phyloP scores from a whole-genome alignment of 2,329 filamentous ascomycete species.

The Trichophyton mentagrophytes region DNA sequence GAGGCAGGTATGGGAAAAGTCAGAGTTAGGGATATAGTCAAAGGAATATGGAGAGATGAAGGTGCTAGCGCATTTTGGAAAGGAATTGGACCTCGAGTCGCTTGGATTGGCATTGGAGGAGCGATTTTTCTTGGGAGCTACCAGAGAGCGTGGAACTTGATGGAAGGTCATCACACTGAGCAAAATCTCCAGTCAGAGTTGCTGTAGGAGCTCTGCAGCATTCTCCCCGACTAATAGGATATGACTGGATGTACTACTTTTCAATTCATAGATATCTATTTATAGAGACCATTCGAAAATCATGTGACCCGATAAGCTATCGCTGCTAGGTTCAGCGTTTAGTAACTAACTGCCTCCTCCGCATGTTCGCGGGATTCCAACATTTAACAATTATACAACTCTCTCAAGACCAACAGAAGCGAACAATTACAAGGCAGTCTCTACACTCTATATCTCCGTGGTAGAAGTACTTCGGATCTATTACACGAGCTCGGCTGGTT shows the following conservation, averaged over 20 bases:
- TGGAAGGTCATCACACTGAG: conserved; percentile 36
- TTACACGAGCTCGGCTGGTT: not conserved
- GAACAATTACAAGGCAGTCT: not conserved
- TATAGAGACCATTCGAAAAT: not conserved
- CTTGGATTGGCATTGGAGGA: conserved; percentile 91
- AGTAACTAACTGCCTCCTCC: not conserved
- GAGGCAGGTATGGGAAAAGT: conserved; percentile 23
- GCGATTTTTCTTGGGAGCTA: conserved; percentile 92
- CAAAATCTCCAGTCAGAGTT: conserved; percentile 7
- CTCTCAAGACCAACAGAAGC: not conserved
- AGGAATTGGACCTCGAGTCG: conserved; percentile 61
- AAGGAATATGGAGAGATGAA: conserved; percentile 45
- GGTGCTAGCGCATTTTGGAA: conserved; percentile 36
- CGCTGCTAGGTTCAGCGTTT: not conserved
- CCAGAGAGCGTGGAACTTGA: conserved; percentile 69
- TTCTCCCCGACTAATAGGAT: not conserved
- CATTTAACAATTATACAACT: not conserved
- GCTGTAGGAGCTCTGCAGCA: not conserved
- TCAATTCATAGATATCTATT: not conserved
- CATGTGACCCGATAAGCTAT: not conserved
- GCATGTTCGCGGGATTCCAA: not conserved
- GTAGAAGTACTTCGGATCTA: not conserved
- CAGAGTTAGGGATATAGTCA: conserved; percentile 41
- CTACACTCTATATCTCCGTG: not conserved
- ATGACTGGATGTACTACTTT: not conserved